phyloP scores from a whole-genome alignment of 352 stramenopile genomes.

The Phytopythium mirpurense region DNA sequence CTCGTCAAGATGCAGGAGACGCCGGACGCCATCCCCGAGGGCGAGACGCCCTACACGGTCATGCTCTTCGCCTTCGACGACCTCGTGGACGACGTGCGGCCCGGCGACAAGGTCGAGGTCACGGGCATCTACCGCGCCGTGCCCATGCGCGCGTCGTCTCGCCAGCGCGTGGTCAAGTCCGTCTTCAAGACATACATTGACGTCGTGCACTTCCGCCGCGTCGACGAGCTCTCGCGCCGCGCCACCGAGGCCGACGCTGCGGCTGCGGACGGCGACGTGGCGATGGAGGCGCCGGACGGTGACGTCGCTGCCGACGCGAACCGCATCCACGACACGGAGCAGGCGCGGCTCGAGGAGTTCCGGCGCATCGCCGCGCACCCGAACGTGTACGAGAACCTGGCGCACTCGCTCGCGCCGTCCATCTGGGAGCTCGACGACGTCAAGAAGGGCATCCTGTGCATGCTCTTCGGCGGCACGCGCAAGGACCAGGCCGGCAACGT shows the following conservation, averaged over 20 bases:
- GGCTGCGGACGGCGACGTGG: constrained; percentile 25
- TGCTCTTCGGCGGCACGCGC: constrained; percentile 97
- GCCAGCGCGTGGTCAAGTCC: constrained; percentile 92
- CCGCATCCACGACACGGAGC: constrained; percentile 45
- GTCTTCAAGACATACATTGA: constrained; percentile 99
- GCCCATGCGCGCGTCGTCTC: constrained; percentile 91
- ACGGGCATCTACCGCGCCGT: constrained; percentile 98
- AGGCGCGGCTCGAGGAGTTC: constrained; percentile 55
- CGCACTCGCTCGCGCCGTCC: constrained; percentile 74
- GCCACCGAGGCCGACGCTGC: constrained; percentile 12
- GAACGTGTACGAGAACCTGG: constrained; percentile 78
- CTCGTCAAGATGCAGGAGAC: constrained; percentile 98
- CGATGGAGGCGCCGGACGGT: constrained; percentile 31
- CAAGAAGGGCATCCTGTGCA: constrained; percentile 98
- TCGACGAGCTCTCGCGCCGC: constrained; percentile 71
- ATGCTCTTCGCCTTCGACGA: constrained; percentile 98
- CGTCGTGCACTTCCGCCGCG: constrained; percentile 96
- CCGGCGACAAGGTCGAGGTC: constrained; percentile 95
- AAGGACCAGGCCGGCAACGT: constrained; percentile 57
- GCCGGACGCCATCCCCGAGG: constrained; percentile 96
- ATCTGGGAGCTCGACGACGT: constrained; percentile 98
- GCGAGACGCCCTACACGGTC: constrained; percentile 97
- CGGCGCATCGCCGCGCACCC: constrained; percentile 69
- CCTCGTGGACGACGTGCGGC: constrained; percentile 95
- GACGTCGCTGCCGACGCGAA: constrained; percentile 29